A percentile compares a stretch with the other conserved stretches of the same genome.
These are phyloP conservation scores for Zymoseptoria pseudotritici DNA, from an alignment of 2,329 filamentous ascomycete species.

Conservation along the genomic window DNA sequence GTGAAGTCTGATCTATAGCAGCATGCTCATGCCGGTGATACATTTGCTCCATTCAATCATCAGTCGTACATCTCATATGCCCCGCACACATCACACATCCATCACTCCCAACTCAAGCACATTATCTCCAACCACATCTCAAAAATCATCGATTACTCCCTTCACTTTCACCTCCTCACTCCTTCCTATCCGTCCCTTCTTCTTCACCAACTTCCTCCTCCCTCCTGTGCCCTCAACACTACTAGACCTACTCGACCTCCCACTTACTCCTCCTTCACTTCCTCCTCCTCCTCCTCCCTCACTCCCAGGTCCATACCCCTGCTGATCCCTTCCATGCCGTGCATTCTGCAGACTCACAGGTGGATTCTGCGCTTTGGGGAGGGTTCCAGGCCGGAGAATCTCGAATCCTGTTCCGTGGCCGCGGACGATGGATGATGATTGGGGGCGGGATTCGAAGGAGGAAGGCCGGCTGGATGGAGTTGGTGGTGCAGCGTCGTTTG, in stretches of 20 bases:
- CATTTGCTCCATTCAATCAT: too few relatives aligned
- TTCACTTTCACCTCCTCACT: not conserved
- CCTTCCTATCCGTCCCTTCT: not conserved
- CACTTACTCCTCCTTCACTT: not conserved
- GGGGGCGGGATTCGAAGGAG: constrained; percentile 21
- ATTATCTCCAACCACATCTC: not conserved
- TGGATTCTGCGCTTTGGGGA: constrained; percentile 8
- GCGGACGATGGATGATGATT: constrained; percentile 22
- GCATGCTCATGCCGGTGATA: too few relatives aligned
- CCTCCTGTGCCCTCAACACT: not conserved
- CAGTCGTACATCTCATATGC: too few relatives aligned
- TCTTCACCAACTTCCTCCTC: not conserved
- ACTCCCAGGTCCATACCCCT: too few relatives aligned
- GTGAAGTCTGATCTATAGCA: too few relatives aligned
- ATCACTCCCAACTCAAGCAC: too few relatives aligned
- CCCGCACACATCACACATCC: not conserved
- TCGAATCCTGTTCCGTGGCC: constrained; percentile 31
- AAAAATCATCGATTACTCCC: not conserved
- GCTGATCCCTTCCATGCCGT: too few relatives aligned
- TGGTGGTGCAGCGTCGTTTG: not conserved
- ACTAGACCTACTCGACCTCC: not conserved
- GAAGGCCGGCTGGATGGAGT: not conserved
- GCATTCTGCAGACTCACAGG: not conserved
- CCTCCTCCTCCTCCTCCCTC: too few relatives aligned
- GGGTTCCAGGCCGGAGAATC: constrained; percentile 28